Evolutionary conservation across 2,329 filamentous ascomycete species (phyloP), one percentile per base, ranked within the genome.

Genomic region (Curvularia eragrostidis): DNA sequence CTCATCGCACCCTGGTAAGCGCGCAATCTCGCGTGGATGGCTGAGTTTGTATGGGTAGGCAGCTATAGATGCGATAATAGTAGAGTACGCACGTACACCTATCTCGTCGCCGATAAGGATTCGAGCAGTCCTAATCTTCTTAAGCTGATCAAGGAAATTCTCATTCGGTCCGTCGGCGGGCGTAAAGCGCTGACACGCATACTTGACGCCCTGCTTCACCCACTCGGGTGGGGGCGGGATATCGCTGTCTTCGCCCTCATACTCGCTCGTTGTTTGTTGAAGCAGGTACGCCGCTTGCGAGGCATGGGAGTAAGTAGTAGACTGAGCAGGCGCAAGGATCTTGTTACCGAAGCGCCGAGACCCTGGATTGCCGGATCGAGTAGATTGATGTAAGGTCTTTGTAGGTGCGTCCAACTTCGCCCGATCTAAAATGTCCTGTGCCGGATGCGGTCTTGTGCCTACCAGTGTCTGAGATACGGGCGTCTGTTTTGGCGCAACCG

Each of bases 51-150:
- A 78, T 0, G 93, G 92, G 68, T 97, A 97, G 0, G 94, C 91
- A 3, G 91, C 87, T 18, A 99, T 76, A 0, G 91, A 80, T 5
- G 95, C 92, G 63, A 98, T 96, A 12, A 90, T 88, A 1, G 90
- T 93, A 28, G 90, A 93, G 73, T 98, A 98, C 0, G 94, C 93
- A 48, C 92, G 86, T 0, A 93, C 87, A 2, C 91, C 92, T 57
- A 96, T 87, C 46, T 90, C 83, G 67, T 97, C 93, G 8, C 87
- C 86, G 1, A 84, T 87, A 1, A 97, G 81, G 15, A 86, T 82
- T 21, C 94, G 85, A 2, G 89, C 83, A 2, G 85, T 86, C 44
- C 89, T 86, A 63, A 98, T 91, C 58, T 89, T 88, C 65, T 87
- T 85, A 5, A 99, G 82, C 59, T 90, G 83, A 0, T 84, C 78